Evolutionary conservation across 2,329 filamentous ascomycete genomes (phyloP), one percentile per base, ranked within the genome.

Genomic region (Gremmenia infestans): DNA sequence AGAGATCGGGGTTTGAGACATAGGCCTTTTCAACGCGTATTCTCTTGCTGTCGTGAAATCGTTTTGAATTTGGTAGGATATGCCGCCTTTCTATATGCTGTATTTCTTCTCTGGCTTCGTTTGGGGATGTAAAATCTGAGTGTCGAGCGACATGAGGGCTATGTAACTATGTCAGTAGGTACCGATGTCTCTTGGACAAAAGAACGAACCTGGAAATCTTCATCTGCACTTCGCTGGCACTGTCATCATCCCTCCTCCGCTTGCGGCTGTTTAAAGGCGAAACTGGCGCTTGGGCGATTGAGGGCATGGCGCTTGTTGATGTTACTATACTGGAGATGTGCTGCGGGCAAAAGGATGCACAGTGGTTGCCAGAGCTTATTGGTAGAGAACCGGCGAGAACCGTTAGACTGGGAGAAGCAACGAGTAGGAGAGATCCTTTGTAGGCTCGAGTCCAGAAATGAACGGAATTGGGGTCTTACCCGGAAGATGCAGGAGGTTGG

Each of bases 231-330:
- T 48, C 55, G 11, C 28, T 39, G 6, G 3, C 9, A 12, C 36
- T n/a, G 12, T 23, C 43, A 46, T 64, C 63, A 14, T 68, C 65
- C 48, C 62, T 54, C 51, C 60, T 56, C 46, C 64, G 57, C 51
- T 66, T 68, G 47, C 56, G 48, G 35, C 54, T 32, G 37, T 42
- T 59, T 22, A 51, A 28, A 1, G 57, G 58, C 15, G 52, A 49
- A 15, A 58, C 22, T 8, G 58, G 53, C 19, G 55, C 58, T 53
- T 66, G 59, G 8, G 63, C 63, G 25, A 68, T 54, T 1, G 65
- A 68, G 15, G 65, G 65, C 65, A 68, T 68, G 14, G 39, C 53
- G 37, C 37, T 50, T 39, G 17, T 32, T 50, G 35, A n/a, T 39
- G 9, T 22, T 9, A 14, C 17, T 19, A 22, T n/a, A 23, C 42